A percentile compares a stretch with the other conserved stretches of the same genome.
These are phyloP conservation scores for Ceratocystis colombiana DNA, from an alignment of 2,329 filamentous ascomycete genomes.

Conservation along the genomic window DNA sequence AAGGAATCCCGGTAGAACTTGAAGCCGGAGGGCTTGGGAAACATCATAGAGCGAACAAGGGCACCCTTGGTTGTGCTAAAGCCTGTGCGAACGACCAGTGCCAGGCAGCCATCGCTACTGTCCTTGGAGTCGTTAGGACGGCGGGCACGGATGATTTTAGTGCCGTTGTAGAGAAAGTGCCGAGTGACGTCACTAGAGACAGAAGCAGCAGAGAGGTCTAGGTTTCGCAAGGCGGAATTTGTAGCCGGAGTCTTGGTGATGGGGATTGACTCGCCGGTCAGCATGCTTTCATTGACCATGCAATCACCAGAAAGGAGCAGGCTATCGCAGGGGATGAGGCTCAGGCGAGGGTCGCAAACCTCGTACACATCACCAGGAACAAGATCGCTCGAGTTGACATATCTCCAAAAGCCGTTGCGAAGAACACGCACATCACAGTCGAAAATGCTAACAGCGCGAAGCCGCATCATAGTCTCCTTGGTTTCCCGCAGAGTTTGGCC, in stretches of 20 bases:
- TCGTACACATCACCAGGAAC: slow-evolving; percentile 96
- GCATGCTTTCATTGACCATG: slow-evolving; percentile 98
- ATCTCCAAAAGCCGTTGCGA: slow-evolving; percentile 90
- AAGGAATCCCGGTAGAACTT: slow-evolving; percentile 98
- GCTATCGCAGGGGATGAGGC: slow-evolving; percentile 85
- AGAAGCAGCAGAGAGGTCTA: slow-evolving; percentile 71
- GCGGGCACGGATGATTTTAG: slow-evolving; percentile 84
- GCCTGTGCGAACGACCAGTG: slow-evolving; percentile 84
- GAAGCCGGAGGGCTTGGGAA: slow-evolving; percentile 95
- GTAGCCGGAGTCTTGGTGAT: slow-evolving; percentile 84
- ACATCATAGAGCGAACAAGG: slow-evolving; percentile 92
- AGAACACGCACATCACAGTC: slow-evolving; percentile 92
- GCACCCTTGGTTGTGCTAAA: slow-evolving; percentile 98
- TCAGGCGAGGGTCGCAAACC: slow-evolving; percentile 81
- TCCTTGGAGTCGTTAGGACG: slow-evolving; percentile 76
- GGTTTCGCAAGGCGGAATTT: slow-evolving; percentile 62
- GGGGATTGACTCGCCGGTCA: slow-evolving; percentile 86
- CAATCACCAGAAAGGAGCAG: slow-evolving; percentile 86
- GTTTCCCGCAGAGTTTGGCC: slow-evolving; percentile 83
- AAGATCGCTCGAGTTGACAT: slow-evolving; percentile 73
- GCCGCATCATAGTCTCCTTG: slow-evolving; percentile 73
- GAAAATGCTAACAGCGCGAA: slow-evolving; percentile 86
- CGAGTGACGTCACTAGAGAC: slow-evolving; percentile 74
- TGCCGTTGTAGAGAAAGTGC: slow-evolving; percentile 89
- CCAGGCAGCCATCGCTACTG: slow-evolving; percentile 72